Evolutionary conservation across 164 flowering plant genomes (phyloP).

Genomic region (Chimonanthus praecox): DNA sequence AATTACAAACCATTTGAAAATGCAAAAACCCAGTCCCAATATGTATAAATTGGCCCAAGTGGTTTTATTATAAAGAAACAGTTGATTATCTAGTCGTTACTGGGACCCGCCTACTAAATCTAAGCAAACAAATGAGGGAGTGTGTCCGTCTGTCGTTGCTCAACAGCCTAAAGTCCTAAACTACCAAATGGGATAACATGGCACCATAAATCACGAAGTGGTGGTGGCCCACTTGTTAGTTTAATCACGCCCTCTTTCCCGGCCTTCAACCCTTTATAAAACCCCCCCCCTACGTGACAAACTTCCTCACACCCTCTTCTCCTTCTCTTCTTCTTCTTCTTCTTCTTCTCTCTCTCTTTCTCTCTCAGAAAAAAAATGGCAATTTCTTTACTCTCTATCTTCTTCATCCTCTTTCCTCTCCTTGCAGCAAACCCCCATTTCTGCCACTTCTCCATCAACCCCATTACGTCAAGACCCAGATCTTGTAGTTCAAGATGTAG

Average conservation of each 20-base stretch:
- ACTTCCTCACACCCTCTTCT: background rate
- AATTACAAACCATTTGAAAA: too few relatives aligned
- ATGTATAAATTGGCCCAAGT: too few relatives aligned
- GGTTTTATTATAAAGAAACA: too few relatives aligned
- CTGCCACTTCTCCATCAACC: slow-evolving; percentile 16
- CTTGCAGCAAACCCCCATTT: slow-evolving; percentile 25
- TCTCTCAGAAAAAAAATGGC: slow-evolving; percentile 21
- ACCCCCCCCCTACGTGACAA: slow-evolving; percentile 4
- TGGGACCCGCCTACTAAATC: too few relatives aligned
- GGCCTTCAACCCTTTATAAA: slow-evolving; percentile 28
- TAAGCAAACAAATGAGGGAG: too few relatives aligned
- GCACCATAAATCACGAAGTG: slow-evolving; percentile 38
- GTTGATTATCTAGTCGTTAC: too few relatives aligned
- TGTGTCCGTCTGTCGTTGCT: background rate
- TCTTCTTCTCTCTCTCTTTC: background rate
- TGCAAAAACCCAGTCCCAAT: too few relatives aligned
- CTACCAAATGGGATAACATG: background rate
- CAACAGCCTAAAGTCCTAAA: background rate
- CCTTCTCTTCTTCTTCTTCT: background rate
- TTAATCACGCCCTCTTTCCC: slow-evolving; percentile 32
- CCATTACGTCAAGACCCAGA: slow-evolving; percentile 45
- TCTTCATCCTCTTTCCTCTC: slow-evolving; percentile 14
- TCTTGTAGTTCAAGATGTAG: slow-evolving; percentile 48
- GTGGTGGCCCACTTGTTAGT: slow-evolving; percentile 31
- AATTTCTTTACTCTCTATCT: background rate